These are phyloP conservation scores for Fusarium annulatum DNA, from an alignment of 2,329 filamentous ascomycete genomes.

Conservation along the genomic window DNA sequence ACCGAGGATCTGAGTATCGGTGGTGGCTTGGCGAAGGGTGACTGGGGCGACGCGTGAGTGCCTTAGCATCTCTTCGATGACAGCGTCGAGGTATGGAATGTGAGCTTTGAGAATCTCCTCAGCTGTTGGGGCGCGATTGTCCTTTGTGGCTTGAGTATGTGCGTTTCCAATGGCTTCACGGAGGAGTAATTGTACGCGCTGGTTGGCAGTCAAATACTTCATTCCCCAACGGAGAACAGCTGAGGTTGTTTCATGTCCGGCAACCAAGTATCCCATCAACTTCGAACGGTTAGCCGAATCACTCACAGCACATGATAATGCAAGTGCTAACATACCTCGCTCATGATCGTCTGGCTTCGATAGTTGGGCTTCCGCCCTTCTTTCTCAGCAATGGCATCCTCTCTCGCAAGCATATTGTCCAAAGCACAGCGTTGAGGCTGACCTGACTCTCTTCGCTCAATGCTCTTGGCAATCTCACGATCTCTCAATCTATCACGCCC, in stretches of 20 bases:
- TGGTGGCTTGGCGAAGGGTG: slow-evolving; percentile 43
- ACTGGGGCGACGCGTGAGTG: slow-evolving; percentile 41
- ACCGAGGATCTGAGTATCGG: slow-evolving; percentile 50
- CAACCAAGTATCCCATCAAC: slow-evolving; percentile 42
- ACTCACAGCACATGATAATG: rapidly evolving
- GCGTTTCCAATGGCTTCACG: slow-evolving; percentile 38
- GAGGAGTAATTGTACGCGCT: slow-evolving; percentile 42
- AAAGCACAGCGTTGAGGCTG: slow-evolving; percentile 31
- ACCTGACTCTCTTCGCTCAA: slow-evolving; percentile 1
- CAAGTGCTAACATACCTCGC: slow-evolving; percentile 42
- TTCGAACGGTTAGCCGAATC: neutral
- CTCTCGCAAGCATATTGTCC: slow-evolving; percentile 49
- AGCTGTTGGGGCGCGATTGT: slow-evolving; percentile 39
- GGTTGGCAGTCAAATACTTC: slow-evolving; percentile 42
- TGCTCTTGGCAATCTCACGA: slow-evolving; percentile 28
- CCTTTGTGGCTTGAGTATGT: slow-evolving; percentile 23
- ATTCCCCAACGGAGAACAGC: slow-evolving; percentile 36
- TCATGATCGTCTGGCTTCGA: slow-evolving; percentile 45
- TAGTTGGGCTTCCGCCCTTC: slow-evolving; percentile 46
- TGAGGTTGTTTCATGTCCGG: slow-evolving; percentile 44
- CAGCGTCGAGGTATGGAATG: slow-evolving; percentile 52
- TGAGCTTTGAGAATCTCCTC: slow-evolving; percentile 45
- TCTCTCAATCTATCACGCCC: slow-evolving; percentile 10
- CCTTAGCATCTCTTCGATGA: slow-evolving; percentile 52
- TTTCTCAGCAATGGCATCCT: slow-evolving; percentile 46